Evolutionary conservation across 2,329 filamentous ascomycete genomes (phyloP).

Genomic region (Botrytis fragariae): DNA sequence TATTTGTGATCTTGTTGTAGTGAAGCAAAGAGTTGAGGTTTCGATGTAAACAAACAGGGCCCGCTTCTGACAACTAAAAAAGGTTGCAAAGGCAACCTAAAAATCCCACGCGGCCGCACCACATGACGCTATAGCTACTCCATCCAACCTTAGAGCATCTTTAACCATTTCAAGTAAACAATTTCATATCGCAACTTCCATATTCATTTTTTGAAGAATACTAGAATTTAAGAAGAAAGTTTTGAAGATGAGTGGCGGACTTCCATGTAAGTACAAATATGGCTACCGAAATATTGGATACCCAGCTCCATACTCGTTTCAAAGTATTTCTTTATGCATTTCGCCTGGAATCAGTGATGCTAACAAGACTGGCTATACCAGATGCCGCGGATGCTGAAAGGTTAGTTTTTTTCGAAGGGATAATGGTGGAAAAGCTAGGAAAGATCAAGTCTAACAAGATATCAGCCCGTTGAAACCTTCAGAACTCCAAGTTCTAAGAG

Average conservation of each 20-base stretch:
- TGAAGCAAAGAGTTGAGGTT: background rate
- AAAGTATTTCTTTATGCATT: constrained; percentile 31
- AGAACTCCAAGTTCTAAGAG: constrained; percentile 86
- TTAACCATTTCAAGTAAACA: constrained; percentile 2
- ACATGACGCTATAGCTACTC: constrained; percentile 24
- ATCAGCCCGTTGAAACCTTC: constrained; percentile 82
- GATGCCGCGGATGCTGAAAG: constrained; percentile 98
- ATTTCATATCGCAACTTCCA: constrained; percentile 27
- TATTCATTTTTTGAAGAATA: constrained; percentile 4
- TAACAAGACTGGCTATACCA: constrained; percentile 45
- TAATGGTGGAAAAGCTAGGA: background rate
- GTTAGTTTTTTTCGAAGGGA: constrained; percentile 47
- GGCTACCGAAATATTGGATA: constrained; percentile 29
- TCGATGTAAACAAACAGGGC: constrained; percentile 17
- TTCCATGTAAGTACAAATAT: constrained; percentile 40
- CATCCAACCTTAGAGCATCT: constrained; percentile 19
- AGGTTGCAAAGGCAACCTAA: constrained; percentile 2
- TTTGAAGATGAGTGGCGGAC: constrained; percentile 34
- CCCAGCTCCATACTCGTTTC: constrained; percentile 31
- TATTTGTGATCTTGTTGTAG: background rate
- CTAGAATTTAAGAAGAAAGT: constrained; percentile 6
- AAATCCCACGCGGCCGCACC: constrained; percentile 8
- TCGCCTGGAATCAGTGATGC: constrained; percentile 33
- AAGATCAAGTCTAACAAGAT: constrained; percentile 25
- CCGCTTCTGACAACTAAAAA: constrained; percentile 11